These are phyloP conservation scores for Stagonosporopsis rhizophila DNA, from an alignment of 2,329 filamentous ascomycete genomes.

Conservation along the genomic window DNA sequence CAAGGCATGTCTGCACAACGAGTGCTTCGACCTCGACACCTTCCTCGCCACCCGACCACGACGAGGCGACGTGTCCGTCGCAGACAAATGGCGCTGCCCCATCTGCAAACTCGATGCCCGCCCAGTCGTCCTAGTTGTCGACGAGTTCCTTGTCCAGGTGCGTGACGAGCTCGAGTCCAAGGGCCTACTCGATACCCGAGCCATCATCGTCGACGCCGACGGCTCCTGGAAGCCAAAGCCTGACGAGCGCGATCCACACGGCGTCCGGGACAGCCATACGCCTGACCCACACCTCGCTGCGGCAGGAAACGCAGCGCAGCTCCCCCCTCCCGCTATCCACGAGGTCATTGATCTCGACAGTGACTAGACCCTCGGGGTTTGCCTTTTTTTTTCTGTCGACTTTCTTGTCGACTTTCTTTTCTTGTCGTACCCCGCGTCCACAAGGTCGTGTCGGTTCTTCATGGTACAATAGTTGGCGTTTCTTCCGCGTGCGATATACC, in stretches of 20 bases:
- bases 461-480: too few relatives aligned
- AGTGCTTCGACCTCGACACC: slow-evolving; percentile 88
- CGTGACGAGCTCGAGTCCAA: slow-evolving; percentile 60
- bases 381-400: background rate
- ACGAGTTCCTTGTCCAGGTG: slow-evolving; percentile 75
- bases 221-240: slow-evolving; percentile 68
- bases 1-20: slow-evolving; percentile 72
- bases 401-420: too few relatives aligned
- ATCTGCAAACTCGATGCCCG: slow-evolving; percentile 80
- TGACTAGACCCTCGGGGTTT: background rate
- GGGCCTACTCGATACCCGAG: slow-evolving; percentile 60
- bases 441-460: too few relatives aligned
- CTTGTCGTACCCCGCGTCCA: too few relatives aligned
- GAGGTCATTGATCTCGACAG: slow-evolving; percentile 14
- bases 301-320: background rate
- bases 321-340: background rate
- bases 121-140: slow-evolving; percentile 72
- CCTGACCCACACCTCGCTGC: slow-evolving; percentile 5
- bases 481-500: background rate
- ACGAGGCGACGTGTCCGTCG: slow-evolving; percentile 45
- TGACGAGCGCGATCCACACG: slow-evolving; percentile 21
- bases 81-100: slow-evolving; percentile 86
- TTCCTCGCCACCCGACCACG: slow-evolving; percentile 65
- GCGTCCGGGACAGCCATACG: slow-evolving; percentile 21
- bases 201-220: slow-evolving; percentile 69